These are phyloP conservation scores for Quambalaria eucalypti DNA, from an alignment of 1,284 basidiomycete species.

Conservation along the genomic window DNA sequence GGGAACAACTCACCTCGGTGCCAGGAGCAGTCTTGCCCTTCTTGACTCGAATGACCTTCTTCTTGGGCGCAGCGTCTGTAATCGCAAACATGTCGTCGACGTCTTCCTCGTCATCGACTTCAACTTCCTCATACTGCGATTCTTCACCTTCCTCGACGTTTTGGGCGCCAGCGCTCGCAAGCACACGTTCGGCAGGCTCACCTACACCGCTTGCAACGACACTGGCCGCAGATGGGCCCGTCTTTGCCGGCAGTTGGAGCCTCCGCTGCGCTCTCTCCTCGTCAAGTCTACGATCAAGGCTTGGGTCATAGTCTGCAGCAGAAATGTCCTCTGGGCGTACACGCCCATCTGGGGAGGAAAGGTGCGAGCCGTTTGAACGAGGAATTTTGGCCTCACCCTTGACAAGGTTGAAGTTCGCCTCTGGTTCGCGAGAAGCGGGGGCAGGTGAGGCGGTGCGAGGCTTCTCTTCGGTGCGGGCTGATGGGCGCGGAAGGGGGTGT, in stretches of 20 bases:
- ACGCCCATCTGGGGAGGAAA: no score
- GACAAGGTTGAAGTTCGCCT: no score
- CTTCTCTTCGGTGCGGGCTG: no score
- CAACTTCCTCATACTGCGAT: conserved; percentile 33
- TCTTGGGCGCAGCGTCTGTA: conserved; percentile 27
- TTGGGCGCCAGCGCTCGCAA: not conserved
- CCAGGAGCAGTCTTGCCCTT: conserved; percentile 8
- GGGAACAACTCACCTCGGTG: conserved; percentile 5
- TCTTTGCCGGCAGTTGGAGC: not conserved
- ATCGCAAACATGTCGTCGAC: conserved; percentile 44
- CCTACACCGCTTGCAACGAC: not conserved
- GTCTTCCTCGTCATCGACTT: conserved; percentile 39
- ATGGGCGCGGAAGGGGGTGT: no score
- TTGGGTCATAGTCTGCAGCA: conserved; percentile 25
- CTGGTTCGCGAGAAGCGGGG: no score
- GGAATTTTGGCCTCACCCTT: no score
- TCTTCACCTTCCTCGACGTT: conserved; percentile 8
- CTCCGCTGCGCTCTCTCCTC: conserved; percentile 10
- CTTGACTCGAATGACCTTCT: conserved; percentile 19
- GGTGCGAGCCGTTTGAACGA: no score
- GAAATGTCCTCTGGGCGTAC: conserved; percentile 4
- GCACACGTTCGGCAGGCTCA: not conserved
- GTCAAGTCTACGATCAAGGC: conserved; percentile 16
- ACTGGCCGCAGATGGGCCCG: not conserved
- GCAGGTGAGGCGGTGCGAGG: no score